Evolutionary conservation across 2,329 filamentous ascomycete species (phyloP).

Genomic region (Botryosphaeria dothidea): DNA sequence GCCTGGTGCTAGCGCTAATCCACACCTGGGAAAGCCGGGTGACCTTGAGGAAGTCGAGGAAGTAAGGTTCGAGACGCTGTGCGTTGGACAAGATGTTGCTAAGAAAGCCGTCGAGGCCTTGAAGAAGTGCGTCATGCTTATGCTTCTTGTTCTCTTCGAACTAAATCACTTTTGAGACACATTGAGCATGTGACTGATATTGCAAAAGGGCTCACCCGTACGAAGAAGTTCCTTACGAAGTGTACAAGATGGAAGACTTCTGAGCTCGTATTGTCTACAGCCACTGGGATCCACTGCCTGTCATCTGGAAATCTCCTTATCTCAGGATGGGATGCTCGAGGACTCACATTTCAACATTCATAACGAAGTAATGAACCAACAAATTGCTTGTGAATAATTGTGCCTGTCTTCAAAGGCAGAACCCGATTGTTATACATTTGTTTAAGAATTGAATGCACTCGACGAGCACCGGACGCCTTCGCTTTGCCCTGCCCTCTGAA

Average conservation of each 20-base stretch:
- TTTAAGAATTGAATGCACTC: not conserved
- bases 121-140: conserved; percentile 56
- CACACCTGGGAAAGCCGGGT: conserved; percentile 61
- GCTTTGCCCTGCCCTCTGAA: too few species aligned
- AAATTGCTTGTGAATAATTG: too few species aligned
- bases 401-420: not conserved
- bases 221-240: conserved; percentile 48
- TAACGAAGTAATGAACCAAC: not conserved
- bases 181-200: not conserved
- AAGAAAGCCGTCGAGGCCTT: conserved; percentile 62
- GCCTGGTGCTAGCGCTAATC: conserved; percentile 62
- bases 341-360: not conserved
- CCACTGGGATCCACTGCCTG: too few species aligned
- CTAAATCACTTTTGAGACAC: not conserved
- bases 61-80: conserved; percentile 63
- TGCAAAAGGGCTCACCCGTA: conserved; percentile 45
- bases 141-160: conserved; percentile 1
- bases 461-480: not conserved
- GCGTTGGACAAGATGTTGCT: conserved; percentile 59
- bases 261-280: conserved; percentile 21
- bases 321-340: not conserved
- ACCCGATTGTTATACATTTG: not conserved
- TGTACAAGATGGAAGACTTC: conserved; percentile 48
- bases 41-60: conserved; percentile 62
- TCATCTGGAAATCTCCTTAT: too few species aligned